Evolutionary conservation across 2,329 filamentous ascomycete species (phyloP), one percentile per base, ranked within the genome.

Genomic region (Fusarium tupiense): DNA sequence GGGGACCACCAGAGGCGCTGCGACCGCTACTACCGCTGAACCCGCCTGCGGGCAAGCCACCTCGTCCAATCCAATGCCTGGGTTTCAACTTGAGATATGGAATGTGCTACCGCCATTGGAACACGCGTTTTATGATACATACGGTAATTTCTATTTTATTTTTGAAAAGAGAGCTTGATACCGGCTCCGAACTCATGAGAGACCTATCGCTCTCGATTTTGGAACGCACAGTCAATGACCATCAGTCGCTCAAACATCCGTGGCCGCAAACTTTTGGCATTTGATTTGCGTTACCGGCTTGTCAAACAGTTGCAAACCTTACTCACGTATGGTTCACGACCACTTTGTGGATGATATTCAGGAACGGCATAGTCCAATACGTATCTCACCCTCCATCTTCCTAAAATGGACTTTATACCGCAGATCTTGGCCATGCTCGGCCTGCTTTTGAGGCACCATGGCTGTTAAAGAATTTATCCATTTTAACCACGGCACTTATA

Each of bases 31-130:
- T 56, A 67, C 69, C 73, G 72, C 73, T 73, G 72, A 69, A 75
- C 74, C 64, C 67, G 68, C 68, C 67, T 71, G 64, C 65, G 72
- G 69, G 54, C 76, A 77, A 75, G 75, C 75, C 76, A 76, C 64
- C 66, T 71, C 74, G 72, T 67, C 74, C 79, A 79, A 79, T 67
- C 73, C 79, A 79, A 78, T 80, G 64, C 69, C 47, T 31, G 14
- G 46, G 26, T 31, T 31, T 67, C 54, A 35, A 58, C 41, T n/a
- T 68, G 67, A 53, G 61, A 31, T 58, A 69, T 72, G 79, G 78
- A 80, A 81, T 81, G 75, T 59, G 56, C 54, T 73, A 67, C 64
- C 61, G 59, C 67, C 46, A 77, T 79, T 80, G 76, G 77, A 49
- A 77, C 65, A 76, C 58, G 64, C 66, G 65, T 64, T 71, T 67